These are phyloP conservation scores for Rhodamnia rubescens DNA, from an alignment of 345 rosid genomes.

Conservation along the genomic window DNA sequence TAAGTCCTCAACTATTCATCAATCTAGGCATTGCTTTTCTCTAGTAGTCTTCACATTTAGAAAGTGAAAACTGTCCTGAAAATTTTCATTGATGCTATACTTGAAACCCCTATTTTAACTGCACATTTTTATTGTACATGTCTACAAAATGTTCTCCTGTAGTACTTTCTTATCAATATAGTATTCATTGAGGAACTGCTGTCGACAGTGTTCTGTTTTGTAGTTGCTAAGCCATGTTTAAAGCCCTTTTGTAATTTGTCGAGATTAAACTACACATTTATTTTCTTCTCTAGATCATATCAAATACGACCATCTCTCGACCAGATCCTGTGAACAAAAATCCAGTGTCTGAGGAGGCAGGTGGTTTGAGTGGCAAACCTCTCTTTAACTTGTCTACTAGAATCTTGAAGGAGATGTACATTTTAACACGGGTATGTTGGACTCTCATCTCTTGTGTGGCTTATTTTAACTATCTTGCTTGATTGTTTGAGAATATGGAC, in stretches of 20 bases:
- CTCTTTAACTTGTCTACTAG: slow-evolving; percentile 64
- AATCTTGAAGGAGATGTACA: slow-evolving; percentile 81
- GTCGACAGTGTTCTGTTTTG: neutral
- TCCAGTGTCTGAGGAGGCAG: slow-evolving; percentile 60
- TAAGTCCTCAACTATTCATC: neutral
- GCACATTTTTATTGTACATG: neutral
- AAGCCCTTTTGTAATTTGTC: neutral
- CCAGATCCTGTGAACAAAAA: slow-evolving; percentile 48
- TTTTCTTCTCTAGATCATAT: slow-evolving; percentile 47
- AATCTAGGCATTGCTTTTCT: neutral
- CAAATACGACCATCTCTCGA: slow-evolving; percentile 89
- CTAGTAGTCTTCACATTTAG: neutral
- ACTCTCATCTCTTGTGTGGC: neutral
- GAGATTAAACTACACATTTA: neutral
- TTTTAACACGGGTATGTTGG: slow-evolving; percentile 72
- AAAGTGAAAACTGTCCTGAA: neutral
- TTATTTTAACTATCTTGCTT: neutral
- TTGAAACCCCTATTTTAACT: neutral
- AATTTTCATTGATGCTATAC: neutral
- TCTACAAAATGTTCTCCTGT: neutral
- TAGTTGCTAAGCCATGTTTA: neutral
- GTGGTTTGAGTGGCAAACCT: slow-evolving; percentile 93
- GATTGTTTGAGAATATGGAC: neutral
- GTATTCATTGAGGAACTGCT: neutral
- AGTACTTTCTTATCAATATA: neutral